Evolutionary conservation across 768 basidiomycete genomes (phyloP), one percentile per base, ranked within the genome.

Genomic region (Hydnomerulius pinastri): DNA sequence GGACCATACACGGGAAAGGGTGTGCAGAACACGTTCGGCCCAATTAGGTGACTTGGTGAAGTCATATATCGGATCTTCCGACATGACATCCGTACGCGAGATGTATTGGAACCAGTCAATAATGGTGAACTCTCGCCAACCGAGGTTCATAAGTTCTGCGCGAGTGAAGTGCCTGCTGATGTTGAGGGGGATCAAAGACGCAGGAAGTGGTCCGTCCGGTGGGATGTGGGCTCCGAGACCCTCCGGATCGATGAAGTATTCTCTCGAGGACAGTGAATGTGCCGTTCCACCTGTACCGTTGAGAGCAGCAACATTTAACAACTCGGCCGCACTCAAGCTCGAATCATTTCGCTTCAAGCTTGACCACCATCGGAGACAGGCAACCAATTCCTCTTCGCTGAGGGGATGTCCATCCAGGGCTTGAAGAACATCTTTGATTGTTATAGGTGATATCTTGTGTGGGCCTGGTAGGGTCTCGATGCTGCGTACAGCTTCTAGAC

Each of bases 81-180:
- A 70, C 8, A 64, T 52, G 27, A 80, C 70, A 4, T 72, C 57
- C 0, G 79, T 70, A 30, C 72, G 73, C 15, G 79, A 73, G 37
- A 96, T 71, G 67, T 85, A 77, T n/a, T 67, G 68, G 39, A 94
- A 57, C 90, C 93, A 97, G 4, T 87, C 80, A 2, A 75, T 59
- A 11, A 93, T 62, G 0, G 79, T 75, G 5, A 98, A 72, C 63
- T 94, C 91, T 13, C 73, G 70, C 88, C 92, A 94, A 1, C 81
- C 82, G 54, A 96, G 87, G 4, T 79, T 72, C 6, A 66, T 55
- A 6, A 95, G 71, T 18, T 77, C 72, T 3, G 75, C 73, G 0
- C 77, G 58, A 7, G 77, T 64, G 54, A 95, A 77, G 12, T 77
- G 66, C 51, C 81, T 83, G 55, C 85, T 85, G 43, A 96, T 66